These are phyloP conservation scores for Nannochloropsis granulata DNA, from an alignment of 108 stramenopile genomes.

Conservation along the genomic window DNA sequence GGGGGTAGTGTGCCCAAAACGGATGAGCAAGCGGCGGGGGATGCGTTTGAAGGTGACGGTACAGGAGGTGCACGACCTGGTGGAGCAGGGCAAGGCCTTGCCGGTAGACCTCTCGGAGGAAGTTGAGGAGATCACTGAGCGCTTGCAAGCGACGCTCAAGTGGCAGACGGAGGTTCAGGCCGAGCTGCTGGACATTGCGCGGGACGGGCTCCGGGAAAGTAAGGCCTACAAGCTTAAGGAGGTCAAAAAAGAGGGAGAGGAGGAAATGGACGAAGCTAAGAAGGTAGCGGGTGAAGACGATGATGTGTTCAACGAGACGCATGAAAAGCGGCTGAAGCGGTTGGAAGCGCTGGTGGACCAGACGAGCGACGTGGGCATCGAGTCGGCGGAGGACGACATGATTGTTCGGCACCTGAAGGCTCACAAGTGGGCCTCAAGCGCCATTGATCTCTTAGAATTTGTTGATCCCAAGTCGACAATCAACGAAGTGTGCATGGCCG, in stretches of 20 bases:
- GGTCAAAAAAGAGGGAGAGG: not conserved
- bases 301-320: not conserved
- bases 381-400: not conserved
- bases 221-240: not conserved
- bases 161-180: not conserved
- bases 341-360: not conserved
- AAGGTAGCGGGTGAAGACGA: not conserved
- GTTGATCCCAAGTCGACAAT: not conserved
- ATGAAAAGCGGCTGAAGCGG: not conserved
- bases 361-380: not conserved
- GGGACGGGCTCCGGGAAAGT: not conserved
- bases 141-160: not conserved
- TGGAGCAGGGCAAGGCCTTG: conserved; percentile 6
- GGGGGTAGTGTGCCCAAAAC: conserved; percentile 15
- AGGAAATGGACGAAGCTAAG: not conserved
- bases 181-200: not conserved
- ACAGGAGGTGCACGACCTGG: conserved; percentile 1
- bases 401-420: not conserved
- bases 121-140: not conserved
- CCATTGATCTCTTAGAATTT: not conserved
- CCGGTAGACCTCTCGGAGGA: conserved; percentile 13
- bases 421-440: not conserved
- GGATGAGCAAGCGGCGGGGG: conserved; percentile 20
- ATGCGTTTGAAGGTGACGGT: conserved; percentile 14
- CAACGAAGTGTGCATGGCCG: not conserved